These are phyloP conservation scores for Starmerella etchellsii DNA, from an alignment of 805 yeast species.

Conservation along the genomic window DNA sequence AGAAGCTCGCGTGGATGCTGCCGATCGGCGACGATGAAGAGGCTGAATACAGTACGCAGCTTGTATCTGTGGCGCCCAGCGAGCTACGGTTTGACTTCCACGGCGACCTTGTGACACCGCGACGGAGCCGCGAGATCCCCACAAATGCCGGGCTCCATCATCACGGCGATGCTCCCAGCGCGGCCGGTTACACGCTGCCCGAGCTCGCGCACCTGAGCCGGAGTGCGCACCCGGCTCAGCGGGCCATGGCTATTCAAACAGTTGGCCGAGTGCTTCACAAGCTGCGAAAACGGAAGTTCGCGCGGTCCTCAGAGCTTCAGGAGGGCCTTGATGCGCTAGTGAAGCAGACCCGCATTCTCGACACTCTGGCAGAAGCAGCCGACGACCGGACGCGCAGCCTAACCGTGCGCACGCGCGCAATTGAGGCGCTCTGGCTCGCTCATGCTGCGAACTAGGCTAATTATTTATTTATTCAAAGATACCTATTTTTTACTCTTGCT, in stretches of 20 bases:
- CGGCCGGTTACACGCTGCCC: slow-evolving; percentile 82
- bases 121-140: slow-evolving; percentile 37
- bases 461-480: too few relatives aligned
- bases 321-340: slow-evolving; percentile 21
- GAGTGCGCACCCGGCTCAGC: slow-evolving; percentile 70
- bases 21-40: slow-evolving; percentile 36
- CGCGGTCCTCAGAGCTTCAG: slow-evolving; percentile 32
- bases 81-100: slow-evolving; percentile 80
- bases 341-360: slow-evolving; percentile 17
- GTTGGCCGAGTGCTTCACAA: slow-evolving; percentile 78
- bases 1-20: slow-evolving; percentile 85
- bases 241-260: slow-evolving; percentile 75
- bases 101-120: slow-evolving; percentile 60
- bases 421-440: slow-evolving; percentile 24
- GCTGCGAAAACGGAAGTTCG: slow-evolving; percentile 38
- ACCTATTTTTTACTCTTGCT: too few relatives aligned
- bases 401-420: slow-evolving; percentile 22
- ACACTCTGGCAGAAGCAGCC: slow-evolving; percentile 21
- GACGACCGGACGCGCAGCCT: slow-evolving; percentile 20
- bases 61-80: slow-evolving; percentile 33
- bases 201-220: slow-evolving; percentile 72
- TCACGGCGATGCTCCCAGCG: slow-evolving; percentile 74
- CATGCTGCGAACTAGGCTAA: neutral
- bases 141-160: slow-evolving; percentile 70
- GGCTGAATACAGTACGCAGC: slow-evolving; percentile 35